These are phyloP conservation scores for Aspergillus puulaauensis DNA, from an alignment of 2,329 filamentous ascomycete genomes.

Conservation along the genomic window DNA sequence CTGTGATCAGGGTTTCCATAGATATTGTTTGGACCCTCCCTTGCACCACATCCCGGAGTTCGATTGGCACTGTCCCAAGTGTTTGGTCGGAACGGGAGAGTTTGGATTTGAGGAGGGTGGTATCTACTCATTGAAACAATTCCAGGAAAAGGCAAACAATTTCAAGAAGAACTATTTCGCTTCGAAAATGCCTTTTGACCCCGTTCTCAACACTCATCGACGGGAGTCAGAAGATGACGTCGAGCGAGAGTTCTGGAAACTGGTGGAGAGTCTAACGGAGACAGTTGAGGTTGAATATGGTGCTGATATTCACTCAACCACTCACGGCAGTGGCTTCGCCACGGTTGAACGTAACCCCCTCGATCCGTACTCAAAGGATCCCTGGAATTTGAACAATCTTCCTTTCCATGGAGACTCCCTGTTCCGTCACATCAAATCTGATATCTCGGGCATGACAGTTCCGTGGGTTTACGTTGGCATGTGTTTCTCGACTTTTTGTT, in stretches of 20 bases:
- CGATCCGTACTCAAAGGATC: constrained; percentile 82
- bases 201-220: constrained; percentile 74
- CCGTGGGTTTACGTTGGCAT: constrained; percentile 99
- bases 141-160: constrained; percentile 91
- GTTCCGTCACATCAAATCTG: constrained; percentile 95
- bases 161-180: constrained; percentile 96
- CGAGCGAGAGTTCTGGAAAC: constrained; percentile 92
- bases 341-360: constrained; percentile 88
- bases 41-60: constrained; percentile 73
- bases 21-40: constrained; percentile 83
- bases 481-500: constrained; percentile 99
- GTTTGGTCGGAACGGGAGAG: constrained; percentile 91
- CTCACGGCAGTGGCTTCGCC: constrained; percentile 94
- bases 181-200: constrained; percentile 84
- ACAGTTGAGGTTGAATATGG: constrained; percentile 98
- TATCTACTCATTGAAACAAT: constrained; percentile 90
- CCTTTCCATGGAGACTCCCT: constrained; percentile 88
- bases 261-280: constrained; percentile 91
- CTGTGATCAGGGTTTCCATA: constrained; percentile 87
- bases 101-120: constrained; percentile 98
- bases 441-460: constrained; percentile 98
- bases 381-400: constrained; percentile 93
- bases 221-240: constrained; percentile 93
- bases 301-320: constrained; percentile 96
- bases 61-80: constrained; percentile 96